Base-by-base conservation (phyloP, 495 filamentous ascomycete species). In the Articulospora tetracladia region DNA sequence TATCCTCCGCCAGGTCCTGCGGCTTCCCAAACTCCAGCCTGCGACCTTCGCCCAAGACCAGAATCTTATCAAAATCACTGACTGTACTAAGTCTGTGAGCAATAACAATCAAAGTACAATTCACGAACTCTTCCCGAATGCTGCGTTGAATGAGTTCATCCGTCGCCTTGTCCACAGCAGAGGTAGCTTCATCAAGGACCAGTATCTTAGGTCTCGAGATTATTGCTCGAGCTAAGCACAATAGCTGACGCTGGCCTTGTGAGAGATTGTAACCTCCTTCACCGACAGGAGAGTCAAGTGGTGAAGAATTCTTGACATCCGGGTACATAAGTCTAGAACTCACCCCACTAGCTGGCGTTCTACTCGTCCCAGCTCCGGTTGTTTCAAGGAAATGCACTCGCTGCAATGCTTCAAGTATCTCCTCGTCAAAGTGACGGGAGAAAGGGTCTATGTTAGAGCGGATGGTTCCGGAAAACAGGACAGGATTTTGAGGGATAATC, bases 121-220 rank as follows among this genome's bases (percentile, higher is more conserved):
- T 66, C 1, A 46, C 49, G 30, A 73, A 73, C 25, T 72, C 71
- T 12, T 60, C 62, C 2, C 73, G 60, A 30, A 83, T 72, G 3
- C 74, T 71, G 4, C 69, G 63, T 58, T 83, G 81, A 23, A 83
- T 78, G 10, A 73, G 53, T 4, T 59, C 56, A 57, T 85, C 81
- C 1, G 75, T 78, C 3, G 73, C 64, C 2, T 71, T 72, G 57
- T 85, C 81, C 2, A 85, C 67, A 26, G 77, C 73, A 2, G 70
- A 71, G 3, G 77, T 82, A 1, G 79, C 77, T 56, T 84, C 81
- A 57, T 84, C 79, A 0, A 85, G 72, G 2, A 85, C 52, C 3
- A 83, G 59, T 8, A 52, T 39, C 34, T 39, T n/a, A 39, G n/a
- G 6, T n/a, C 24, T n/a, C 15, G 8, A 22, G 13, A 52, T 6